Evolutionary conservation across 2,329 filamentous ascomycete genomes (phyloP), one percentile per base, ranked within the genome.

Genomic region (Volutella citrinella): DNA sequence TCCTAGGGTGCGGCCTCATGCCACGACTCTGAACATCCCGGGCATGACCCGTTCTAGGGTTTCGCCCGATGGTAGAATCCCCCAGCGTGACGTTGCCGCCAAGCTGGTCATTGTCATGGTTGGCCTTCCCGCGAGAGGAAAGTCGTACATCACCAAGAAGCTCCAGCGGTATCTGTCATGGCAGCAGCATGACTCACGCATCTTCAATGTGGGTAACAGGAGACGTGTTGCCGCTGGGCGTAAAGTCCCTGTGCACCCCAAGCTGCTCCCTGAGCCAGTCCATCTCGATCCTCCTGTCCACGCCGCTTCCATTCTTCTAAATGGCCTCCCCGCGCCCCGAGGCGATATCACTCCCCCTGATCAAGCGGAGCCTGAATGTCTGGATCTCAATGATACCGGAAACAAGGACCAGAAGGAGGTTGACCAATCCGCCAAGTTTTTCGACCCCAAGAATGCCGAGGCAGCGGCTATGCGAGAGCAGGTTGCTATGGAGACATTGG

Each of bases 71-170:
- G 93, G 93, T 48, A 82, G 87, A 53, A 98, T 98, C 51, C 84
- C 93, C 35, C 82, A 91, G 57, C 78, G 91, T 55, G 93, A 98
- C 74, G 86, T 98, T 30, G 93, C 90, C 30, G 86, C 93, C 24
- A 98, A 98, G 71, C 73, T 98, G 43, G 88, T 97, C 57, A 95
- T 98, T 54, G 82, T 98, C 60, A 98, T 98, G 93, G 93, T 98
- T 41, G 93, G 93, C 45, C 69, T 98, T 52, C 93, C 93, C 4
- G 93, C 93, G 9, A 76, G 93, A 54, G 93, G 93, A 58, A 98
- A 98, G 68, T 96, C 90, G 35, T 98, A 98, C 65, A 95, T 98
- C 54, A 97, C 93, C 42, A 97, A 97, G 72, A 98, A 98, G 68
- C 78, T 98, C 44, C 86, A 93, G 39, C 79, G 93, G 42, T 98